Percentiles rank a stretch among this genome's conserved stretches.
phyloP scores from a whole-genome alignment of 2,329 filamentous ascomycete species.

The Pyricularia pennisetigena region DNA sequence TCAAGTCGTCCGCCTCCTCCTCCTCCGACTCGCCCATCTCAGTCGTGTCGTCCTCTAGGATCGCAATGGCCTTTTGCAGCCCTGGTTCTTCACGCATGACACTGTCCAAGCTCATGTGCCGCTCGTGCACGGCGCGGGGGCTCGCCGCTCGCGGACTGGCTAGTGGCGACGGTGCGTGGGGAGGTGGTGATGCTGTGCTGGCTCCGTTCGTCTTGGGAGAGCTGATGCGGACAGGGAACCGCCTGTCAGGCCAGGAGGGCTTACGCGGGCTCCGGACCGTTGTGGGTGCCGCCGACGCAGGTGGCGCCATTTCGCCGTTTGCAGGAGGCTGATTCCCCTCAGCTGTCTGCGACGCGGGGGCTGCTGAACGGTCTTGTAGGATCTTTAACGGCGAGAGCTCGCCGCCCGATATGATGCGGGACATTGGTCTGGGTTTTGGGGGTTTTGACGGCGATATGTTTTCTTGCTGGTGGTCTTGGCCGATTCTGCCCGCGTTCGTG shows the following conservation, averaged over 20 bases:
- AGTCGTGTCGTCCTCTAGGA: constrained; percentile 46
- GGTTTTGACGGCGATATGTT: constrained; percentile 27
- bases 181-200: neutral
- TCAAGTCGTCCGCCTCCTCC: constrained; percentile 11
- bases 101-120: constrained; percentile 39
- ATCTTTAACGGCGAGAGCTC: constrained; percentile 51
- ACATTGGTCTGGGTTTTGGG: constrained; percentile 33
- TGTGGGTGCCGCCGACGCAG: constrained; percentile 14
- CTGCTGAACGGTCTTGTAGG: constrained; percentile 20
- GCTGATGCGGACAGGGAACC: constrained; percentile 52
- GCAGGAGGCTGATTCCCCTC: neutral
- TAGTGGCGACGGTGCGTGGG: neutral
- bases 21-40: constrained; percentile 19
- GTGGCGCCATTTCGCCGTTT: constrained; percentile 14
- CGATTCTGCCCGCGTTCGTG: neutral
- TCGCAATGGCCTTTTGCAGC: constrained; percentile 48
- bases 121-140: constrained; percentile 18
- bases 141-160: neutral
- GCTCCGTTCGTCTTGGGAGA: constrained; percentile 11
- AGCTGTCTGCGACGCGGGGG: neutral
- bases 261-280: constrained; percentile 34
- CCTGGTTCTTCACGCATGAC: constrained; percentile 44
- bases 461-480: constrained; percentile 26
- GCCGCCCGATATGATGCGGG: constrained; percentile 45
- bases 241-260: constrained; percentile 38